Evolutionary conservation across 225 moss, liverwort and hornwort species (phyloP), one percentile per base, ranked within the genome.

Genomic region (Physcomitrium patens): DNA sequence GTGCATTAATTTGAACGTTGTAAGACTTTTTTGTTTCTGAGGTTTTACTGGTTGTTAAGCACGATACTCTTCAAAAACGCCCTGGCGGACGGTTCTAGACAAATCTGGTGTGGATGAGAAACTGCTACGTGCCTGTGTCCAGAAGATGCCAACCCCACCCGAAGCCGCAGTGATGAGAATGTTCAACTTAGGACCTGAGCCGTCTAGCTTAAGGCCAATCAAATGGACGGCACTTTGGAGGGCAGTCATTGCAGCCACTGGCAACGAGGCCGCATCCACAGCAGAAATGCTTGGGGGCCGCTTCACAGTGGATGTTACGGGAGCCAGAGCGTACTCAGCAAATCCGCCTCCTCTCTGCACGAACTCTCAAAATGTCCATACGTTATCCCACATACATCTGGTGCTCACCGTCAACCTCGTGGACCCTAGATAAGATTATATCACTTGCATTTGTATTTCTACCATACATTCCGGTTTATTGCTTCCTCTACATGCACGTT

Each of bases 131-230:
- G 91, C 95, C 93, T 96, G 96, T 47, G 84, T 87, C 63, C 89
- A 90, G 53, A 83, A 89, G 43, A 88, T 61, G 41, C 93, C 96
- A 1, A 96, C 93, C 10, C 96, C 92, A 64, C 93, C 96, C 9
- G 93, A 84, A 64, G 91, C 96, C 19, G 80, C 90, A 0, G 90
- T 92, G 26, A 96, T 77, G 12, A 96, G 85, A 27, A 96, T 86
- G 51, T 84, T 86, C 0, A 79, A 45, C 22, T 87, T 90, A 0
- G 89, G 88, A 27, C 74, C 90, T 22, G 88, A 88, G 24, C 96
- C 89, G 51, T 96, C 91, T 47, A 96, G 77, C 27, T 86, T 92
- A 58, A 92, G 83, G 13, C 92, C 93, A 59, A 76, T 84, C 10
- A 86, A 46, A 27, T 72, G 74, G 12, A 81, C 74, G 10, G 91